Percentiles rank a stretch among this genome's conserved stretches.
Conservation (phyloP, 768 basidiomycete genomes). For the Amanita jacksonii region DNA sequence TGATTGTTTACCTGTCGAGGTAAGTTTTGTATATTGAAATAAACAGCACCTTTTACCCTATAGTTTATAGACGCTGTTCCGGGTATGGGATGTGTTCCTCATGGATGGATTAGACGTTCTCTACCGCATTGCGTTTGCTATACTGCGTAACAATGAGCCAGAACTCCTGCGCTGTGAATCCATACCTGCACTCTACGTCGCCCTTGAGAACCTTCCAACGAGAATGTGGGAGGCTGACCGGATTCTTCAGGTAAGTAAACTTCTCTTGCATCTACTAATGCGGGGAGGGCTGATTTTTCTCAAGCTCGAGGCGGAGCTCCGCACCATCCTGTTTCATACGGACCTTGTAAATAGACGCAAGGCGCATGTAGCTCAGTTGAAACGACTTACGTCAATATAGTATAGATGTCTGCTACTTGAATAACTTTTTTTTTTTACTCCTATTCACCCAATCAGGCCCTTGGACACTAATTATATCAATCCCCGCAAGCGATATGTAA, state of each 20-base stretch:
- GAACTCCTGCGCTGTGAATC: conserved; percentile 81
- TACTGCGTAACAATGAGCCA: conserved; percentile 73
- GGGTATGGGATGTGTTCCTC: conserved; percentile 94
- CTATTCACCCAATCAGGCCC: background rate
- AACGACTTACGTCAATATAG: conserved; percentile 6
- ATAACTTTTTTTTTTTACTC: background rate
- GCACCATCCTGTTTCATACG: conserved; percentile 37
- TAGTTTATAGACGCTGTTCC: conserved; percentile 66
- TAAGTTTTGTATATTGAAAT: conserved; percentile 22
- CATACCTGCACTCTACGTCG: conserved; percentile 82
- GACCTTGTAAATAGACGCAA: conserved; percentile 50
- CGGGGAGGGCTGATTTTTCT: conserved; percentile 1
- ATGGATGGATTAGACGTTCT: conserved; percentile 88
- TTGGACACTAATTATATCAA: background rate
- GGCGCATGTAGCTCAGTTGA: conserved; percentile 38
- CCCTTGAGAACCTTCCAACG: conserved; percentile 82
- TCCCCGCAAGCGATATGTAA: no score
- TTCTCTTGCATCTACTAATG: background rate
- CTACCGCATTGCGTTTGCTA: conserved; percentile 83
- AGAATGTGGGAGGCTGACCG: conserved; percentile 92
- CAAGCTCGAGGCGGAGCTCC: conserved; percentile 53
- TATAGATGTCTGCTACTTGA: background rate
- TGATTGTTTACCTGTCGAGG: conserved; percentile 92
- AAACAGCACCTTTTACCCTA: conserved; percentile 3
- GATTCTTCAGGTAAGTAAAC: conserved; percentile 69